These are phyloP conservation scores for Hevea brasiliensis DNA, from an alignment of 345 rosid species.

Conservation along the genomic window DNA sequence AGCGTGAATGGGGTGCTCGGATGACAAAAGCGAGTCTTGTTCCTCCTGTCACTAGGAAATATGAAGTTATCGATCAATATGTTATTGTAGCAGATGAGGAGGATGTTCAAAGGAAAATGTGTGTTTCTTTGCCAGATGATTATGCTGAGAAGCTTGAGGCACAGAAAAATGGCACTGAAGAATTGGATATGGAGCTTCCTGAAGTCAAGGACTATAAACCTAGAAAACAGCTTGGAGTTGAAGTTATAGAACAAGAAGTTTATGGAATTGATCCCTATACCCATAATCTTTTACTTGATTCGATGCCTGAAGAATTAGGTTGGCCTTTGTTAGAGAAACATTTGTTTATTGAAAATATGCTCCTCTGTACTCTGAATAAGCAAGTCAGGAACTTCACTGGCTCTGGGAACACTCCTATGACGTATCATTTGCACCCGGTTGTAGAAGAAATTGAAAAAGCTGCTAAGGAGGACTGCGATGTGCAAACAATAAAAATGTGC, in stretches of 20 bases:
- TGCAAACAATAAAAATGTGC: constrained; percentile 63
- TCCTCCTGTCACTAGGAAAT: constrained; percentile 98
- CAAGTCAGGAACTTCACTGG: constrained; percentile 89
- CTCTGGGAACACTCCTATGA: constrained; percentile 89
- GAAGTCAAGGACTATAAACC: constrained; percentile 97
- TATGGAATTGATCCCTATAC: constrained; percentile 99
- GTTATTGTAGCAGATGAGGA: constrained; percentile 86
- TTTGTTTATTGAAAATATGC: constrained; percentile 77
- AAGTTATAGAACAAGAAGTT: constrained; percentile 97
- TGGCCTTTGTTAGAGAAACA: constrained; percentile 81
- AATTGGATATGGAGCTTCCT: constrained; percentile 99
- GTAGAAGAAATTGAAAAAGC: constrained; percentile 73
- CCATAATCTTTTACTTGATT: constrained; percentile 94
- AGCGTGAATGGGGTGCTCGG: constrained; percentile 99
- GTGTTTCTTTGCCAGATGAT: constrained; percentile 91
- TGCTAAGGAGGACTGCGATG: constrained; percentile 69
- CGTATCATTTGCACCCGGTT: constrained; percentile 71
- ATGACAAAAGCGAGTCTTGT: constrained; percentile 97
- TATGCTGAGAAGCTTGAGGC: constrained; percentile 90
- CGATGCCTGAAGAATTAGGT: constrained; percentile 89
- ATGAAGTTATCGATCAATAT: constrained; percentile 84
- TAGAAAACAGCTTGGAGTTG: constrained; percentile 81
- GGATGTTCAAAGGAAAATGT: constrained; percentile 85
- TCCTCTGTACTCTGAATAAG: constrained; percentile 78
- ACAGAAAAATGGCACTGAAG: constrained; percentile 84